A percentile compares a stretch with the other conserved stretches of the same genome.
Conservation (phyloP, 2,329 filamentous ascomycete genomes). For the Fusarium pseudoanthophilum region DNA sequence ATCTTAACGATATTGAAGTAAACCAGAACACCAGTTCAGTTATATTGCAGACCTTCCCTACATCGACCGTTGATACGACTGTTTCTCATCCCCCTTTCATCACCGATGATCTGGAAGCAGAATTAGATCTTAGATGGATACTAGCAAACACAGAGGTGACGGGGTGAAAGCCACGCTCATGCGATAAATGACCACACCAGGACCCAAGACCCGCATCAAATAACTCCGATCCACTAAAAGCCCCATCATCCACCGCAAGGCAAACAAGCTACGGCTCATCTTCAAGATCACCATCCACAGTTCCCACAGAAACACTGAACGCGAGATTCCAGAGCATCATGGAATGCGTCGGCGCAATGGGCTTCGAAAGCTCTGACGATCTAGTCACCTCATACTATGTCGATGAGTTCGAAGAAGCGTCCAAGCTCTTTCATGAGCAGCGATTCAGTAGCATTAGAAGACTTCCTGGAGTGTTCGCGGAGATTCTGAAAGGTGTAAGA, state of each 20-base stretch:
- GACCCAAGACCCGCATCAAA: not conserved
- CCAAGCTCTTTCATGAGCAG: not conserved
- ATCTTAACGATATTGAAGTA: not conserved
- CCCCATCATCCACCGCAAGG: not conserved
- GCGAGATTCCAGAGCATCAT: not conserved
- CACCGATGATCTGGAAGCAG: not conserved
- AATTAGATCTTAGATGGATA: not conserved
- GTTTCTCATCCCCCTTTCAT: not conserved
- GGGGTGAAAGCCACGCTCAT: not conserved
- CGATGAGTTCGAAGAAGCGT: not conserved
- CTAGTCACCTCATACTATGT: not conserved
- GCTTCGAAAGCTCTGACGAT: not conserved
- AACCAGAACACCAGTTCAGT: not conserved
- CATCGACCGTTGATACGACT: not conserved
- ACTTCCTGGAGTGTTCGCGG: not conserved
- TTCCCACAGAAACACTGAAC: not conserved
- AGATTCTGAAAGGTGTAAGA: not conserved
- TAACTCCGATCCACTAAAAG: not conserved
- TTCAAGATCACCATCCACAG: not conserved
- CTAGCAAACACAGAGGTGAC: not conserved
- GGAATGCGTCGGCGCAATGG: not conserved
- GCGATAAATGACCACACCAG: not conserved
- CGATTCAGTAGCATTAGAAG: not conserved
- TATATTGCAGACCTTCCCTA: not conserved
- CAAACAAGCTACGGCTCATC: not conserved